Evolutionary conservation across 345 rosid species (phyloP).

Genomic region (Aquilaria yunnanensis): DNA sequence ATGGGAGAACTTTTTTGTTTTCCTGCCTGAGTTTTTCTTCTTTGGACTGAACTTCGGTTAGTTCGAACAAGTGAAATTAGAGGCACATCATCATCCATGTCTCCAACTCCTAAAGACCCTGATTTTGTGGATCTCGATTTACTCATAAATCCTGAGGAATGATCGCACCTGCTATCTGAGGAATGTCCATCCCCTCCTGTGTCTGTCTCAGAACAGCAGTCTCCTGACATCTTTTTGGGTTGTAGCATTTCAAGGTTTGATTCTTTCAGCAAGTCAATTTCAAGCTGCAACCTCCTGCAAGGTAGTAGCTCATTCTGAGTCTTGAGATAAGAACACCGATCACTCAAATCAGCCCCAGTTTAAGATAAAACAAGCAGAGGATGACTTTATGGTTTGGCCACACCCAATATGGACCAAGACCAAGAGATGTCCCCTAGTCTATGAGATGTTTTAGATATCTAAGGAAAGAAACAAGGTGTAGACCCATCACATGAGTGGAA

Average conservation of each 20-base stretch:
- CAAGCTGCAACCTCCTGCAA: conserved; percentile 60
- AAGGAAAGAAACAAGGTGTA: too few relatives aligned
- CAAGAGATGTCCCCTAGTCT: too few relatives aligned
- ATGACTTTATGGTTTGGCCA: too few relatives aligned
- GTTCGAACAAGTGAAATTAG: conserved; percentile 53
- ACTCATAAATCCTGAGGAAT: conserved; percentile 29
- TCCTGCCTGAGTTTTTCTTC: conserved; percentile 19
- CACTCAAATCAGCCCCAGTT: too few relatives aligned
- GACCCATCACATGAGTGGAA: too few relatives aligned
- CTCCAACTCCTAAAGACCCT: conserved; percentile 30
- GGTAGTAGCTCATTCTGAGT: conserved; percentile 8
- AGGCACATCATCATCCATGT: conserved; percentile 51
- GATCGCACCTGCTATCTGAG: conserved; percentile 33
- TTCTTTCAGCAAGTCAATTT: conserved; percentile 57
- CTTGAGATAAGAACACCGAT: too few relatives aligned
- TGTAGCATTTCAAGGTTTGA: conserved; percentile 31
- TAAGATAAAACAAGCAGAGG: too few relatives aligned
- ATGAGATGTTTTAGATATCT: too few relatives aligned
- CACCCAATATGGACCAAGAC: too few relatives aligned
- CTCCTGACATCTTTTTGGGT: conserved; percentile 24
- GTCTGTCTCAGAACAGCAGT: conserved; percentile 84
- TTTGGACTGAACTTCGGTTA: conserved; percentile 27
- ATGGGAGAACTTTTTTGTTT: conserved; percentile 24
- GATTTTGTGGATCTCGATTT: conserved; percentile 33
- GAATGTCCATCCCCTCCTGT: conserved; percentile 56